Conservation (phyloP, 306 rosid species). For the Biancaea sappan region DNA sequence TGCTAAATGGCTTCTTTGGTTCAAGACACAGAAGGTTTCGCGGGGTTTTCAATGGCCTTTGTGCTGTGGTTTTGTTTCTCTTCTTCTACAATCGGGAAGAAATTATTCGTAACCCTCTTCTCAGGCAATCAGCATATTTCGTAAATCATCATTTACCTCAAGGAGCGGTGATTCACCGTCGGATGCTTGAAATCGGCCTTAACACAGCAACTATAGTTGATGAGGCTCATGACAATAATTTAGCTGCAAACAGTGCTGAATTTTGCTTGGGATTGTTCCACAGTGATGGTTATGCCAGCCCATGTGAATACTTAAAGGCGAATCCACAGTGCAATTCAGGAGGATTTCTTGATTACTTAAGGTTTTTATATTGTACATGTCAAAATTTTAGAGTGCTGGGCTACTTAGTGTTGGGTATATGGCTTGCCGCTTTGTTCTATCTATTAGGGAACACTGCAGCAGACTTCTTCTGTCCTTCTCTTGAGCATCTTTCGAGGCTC, state of each 20-base stretch:
- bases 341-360: conserved; percentile 69
- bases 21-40: conserved; percentile 33
- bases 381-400: conserved; percentile 58
- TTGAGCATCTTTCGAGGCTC: conserved; percentile 85
- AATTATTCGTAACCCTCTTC: conserved; percentile 45
- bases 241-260: conserved; percentile 30
- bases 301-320: conserved; percentile 73
- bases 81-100: conserved; percentile 49
- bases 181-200: conserved; percentile 36
- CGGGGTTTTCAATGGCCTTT: conserved; percentile 45
- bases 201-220: conserved; percentile 31
- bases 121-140: conserved; percentile 44
- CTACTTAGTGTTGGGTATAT: conserved; percentile 55
- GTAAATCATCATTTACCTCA: conserved; percentile 21
- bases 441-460: conserved; percentile 96
- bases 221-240: conserved; percentile 29
- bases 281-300: conserved; percentile 53
- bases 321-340: conserved; percentile 81
- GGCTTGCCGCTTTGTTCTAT: conserved; percentile 94
- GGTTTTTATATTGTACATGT: conserved; percentile 83
- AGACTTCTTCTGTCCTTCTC: conserved; percentile 86
- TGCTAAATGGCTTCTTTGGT: conserved; percentile 36
- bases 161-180: conserved; percentile 44
- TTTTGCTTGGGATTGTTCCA: conserved; percentile 59
- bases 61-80: conserved; percentile 45